Base-by-base conservation (phyloP, 257 asterid species). In the Solanum clarkiae region DNA sequence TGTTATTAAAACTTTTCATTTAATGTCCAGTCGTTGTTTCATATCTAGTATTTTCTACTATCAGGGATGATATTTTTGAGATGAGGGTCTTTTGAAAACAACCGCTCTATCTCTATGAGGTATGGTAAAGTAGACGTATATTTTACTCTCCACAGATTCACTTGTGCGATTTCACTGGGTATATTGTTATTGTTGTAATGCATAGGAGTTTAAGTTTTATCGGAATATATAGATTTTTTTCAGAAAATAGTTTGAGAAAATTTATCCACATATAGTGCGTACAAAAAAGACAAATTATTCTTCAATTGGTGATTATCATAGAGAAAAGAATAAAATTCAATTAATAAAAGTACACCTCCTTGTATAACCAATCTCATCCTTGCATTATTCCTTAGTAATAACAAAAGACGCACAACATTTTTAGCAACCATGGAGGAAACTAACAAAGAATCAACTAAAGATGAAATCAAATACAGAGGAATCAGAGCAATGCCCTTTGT, bases 401-500 rank as follows among this genome's bases (percentile, higher is more conserved):
- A 75, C 10, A 11, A 75, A 69, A 77, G 44, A 49, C 22, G 11
- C 44, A 75, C 16, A 22, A 0, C 44, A 49, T 49, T 77, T 51
- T 45, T 15, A 77, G 63, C 82, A 77, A 12, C 22, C 3, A 75
- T 77, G 85, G 57, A 81, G 56, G 57, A 77, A 10, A 66, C 8
- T 2, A 17, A 47, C 85, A 22, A 45, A 26, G 77, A n/a, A 81
- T 86, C 16, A 10, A 47, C 65, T 0, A 79, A 51, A 40, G 24
- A 84, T 70, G 88, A 71, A 44, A 88, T 71, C 6, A 86, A 88
- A 1, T 86, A 86, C 24, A 86, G 85, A 59, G 90, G 90, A 69
- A 49, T 88, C 14, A 82, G 45, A 54, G 87, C 87, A 24, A 88
- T 88, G 90, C 90, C 90, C 57, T 88, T 84, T 84, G 84, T 88